Percentiles rank a stretch among this genome's conserved stretches.
phyloP scores from a whole-genome alignment of 2,329 filamentous ascomycete species.

The Cladosporium sp. region DNA sequence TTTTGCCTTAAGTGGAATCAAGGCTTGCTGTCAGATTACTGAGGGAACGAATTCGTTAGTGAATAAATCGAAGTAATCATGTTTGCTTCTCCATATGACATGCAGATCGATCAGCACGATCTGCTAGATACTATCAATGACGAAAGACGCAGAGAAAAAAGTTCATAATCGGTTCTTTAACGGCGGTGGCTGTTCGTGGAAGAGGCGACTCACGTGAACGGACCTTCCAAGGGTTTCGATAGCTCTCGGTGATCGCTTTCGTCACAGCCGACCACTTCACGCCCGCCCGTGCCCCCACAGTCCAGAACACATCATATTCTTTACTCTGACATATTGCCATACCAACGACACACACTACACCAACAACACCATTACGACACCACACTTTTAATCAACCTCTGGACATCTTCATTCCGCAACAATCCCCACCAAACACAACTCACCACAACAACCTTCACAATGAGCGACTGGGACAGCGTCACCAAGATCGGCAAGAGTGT shows the following conservation, averaged over 20 bases:
- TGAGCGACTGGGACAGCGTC: slow-evolving; percentile 76
- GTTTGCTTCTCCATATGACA: too few species aligned
- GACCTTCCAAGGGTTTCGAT: slow-evolving; percentile 5
- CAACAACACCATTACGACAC: neutral
- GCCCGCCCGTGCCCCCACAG: neutral
- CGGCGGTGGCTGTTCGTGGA: neutral
- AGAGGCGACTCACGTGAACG: neutral
- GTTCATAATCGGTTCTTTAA: neutral
- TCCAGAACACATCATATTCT: slow-evolving; percentile 13
- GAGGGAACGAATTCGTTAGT: too few species aligned
- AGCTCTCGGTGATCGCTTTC: slow-evolving; percentile 8
- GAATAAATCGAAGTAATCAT: too few species aligned
- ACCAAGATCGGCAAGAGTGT: slow-evolving; percentile 93
- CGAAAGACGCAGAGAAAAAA: too few species aligned
- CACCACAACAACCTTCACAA: slow-evolving; percentile 19
- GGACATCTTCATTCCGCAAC: neutral
- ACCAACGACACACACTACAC: neutral
- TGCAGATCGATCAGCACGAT: too few species aligned
- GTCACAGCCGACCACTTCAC: neutral
- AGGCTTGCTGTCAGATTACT: too few species aligned
- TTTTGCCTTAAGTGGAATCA: too few species aligned
- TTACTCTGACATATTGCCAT: neutral
- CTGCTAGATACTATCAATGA: too few species aligned
- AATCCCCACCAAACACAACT: neutral
- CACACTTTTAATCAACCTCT: too few species aligned